phyloP scores from a whole-genome alignment of 2,329 filamentous ascomycete species.

The Conoideocrella luteorostrata region DNA sequence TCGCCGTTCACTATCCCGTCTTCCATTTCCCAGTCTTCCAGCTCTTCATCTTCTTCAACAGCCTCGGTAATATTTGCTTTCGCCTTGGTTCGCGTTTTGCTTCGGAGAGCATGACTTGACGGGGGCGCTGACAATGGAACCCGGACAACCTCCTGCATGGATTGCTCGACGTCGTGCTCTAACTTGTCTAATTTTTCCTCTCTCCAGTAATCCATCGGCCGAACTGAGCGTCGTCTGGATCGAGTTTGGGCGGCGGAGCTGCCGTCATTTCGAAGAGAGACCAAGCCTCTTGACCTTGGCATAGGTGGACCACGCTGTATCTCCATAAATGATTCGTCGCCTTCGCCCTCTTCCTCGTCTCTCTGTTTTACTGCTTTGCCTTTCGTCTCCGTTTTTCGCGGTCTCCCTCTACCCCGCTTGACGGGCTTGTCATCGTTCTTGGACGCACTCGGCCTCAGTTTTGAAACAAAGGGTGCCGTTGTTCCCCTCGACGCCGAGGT shows the following conservation, averaged over 20 bases:
- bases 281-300: constrained; percentile 47
- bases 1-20: constrained; percentile 58
- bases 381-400: constrained; percentile 10
- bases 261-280: constrained; percentile 42
- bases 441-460: background rate
- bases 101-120: constrained; percentile 17
- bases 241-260: constrained; percentile 56
- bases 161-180: constrained; percentile 40
- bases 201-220: constrained; percentile 78
- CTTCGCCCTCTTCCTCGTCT: constrained; percentile 22
- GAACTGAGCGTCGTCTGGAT: constrained; percentile 71
- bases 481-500: constrained; percentile 18
- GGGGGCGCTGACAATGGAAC: constrained; percentile 51
- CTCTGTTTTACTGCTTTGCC: constrained; percentile 19
- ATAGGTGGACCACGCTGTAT: constrained; percentile 50
- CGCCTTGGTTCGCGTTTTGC: constrained; percentile 22
- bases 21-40: constrained; percentile 67
- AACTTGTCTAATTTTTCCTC: constrained; percentile 60
- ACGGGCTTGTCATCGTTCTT: constrained; percentile 2
- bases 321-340: constrained; percentile 40
- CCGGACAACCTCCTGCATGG: constrained; percentile 71
- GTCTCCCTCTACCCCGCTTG: constrained; percentile 9
- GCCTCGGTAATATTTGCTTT: constrained; percentile 27
- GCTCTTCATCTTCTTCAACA: constrained; percentile 43
- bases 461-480: background rate